Evolutionary conservation across 805 yeast genomes (phyloP).

Genomic region (Grigorovia yakushimaensis): DNA sequence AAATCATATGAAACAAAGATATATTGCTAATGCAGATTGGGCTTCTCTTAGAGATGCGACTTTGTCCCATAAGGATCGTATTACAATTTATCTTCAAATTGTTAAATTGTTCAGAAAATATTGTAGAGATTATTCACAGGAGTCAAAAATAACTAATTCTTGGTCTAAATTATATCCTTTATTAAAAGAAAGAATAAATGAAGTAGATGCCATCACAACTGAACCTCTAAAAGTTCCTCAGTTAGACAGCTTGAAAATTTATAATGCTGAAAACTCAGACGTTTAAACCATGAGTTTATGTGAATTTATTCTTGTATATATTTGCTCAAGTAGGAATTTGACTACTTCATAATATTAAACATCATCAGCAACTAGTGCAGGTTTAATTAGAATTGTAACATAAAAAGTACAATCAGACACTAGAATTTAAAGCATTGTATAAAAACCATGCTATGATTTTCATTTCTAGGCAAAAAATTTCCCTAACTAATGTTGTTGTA

Average conservation of each 20-base stretch:
- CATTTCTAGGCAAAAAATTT: too few relatives aligned
- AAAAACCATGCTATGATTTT: too few relatives aligned
- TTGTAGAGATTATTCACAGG: constrained; percentile 33
- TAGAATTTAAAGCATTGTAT: too few relatives aligned
- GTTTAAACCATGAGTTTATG: too few relatives aligned
- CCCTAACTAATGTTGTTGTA: too few relatives aligned
- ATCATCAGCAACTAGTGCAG: too few relatives aligned
- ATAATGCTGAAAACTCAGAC: too few relatives aligned
- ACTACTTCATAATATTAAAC: too few relatives aligned
- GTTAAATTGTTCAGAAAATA: constrained; percentile 36
- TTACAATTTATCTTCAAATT: constrained; percentile 39
- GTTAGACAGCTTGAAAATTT: not conserved
- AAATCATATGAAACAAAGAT: constrained; percentile 39
- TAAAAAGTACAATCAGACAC: too few relatives aligned
- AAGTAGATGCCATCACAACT: not conserved
- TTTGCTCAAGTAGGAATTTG: too few relatives aligned
- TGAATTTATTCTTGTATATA: too few relatives aligned
- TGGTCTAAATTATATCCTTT: not conserved
- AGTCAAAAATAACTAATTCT: constrained; percentile 10
- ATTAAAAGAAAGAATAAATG: not conserved
- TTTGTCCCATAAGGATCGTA: constrained; percentile 32
- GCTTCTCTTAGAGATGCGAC: constrained; percentile 72
- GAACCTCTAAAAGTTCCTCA: not conserved
- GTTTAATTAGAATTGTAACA: too few relatives aligned
- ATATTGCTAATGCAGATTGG: constrained; percentile 75